A percentile compares a stretch with the other conserved stretches of the same genome.
Conservation (phyloP, 2,329 filamentous ascomycete species). For the Trichoderma atroviride region DNA sequence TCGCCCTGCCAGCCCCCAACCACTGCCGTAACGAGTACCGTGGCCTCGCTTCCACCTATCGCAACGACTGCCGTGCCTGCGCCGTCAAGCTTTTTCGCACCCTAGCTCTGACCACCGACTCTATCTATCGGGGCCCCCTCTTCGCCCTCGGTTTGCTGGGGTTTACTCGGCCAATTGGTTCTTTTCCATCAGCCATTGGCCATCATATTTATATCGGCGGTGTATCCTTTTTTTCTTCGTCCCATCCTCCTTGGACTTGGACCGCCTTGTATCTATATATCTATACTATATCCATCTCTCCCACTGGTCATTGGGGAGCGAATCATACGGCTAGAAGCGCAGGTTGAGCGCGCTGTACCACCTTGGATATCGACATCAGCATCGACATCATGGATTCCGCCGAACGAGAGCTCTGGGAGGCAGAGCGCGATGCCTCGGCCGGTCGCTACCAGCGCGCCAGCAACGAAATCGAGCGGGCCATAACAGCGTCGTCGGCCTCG, state of each 20-base stretch:
- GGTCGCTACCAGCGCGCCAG: conserved; percentile 46
- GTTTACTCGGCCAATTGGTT: neutral
- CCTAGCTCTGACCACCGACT: neutral
- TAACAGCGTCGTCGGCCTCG: conserved; percentile 54
- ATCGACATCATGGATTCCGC: conserved; percentile 45
- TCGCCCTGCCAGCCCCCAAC: neutral
- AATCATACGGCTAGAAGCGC: neutral
- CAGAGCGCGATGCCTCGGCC: conserved; percentile 58
- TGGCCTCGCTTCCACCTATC: conserved; percentile 7
- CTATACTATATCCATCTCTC: neutral
- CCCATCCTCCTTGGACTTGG: neutral
- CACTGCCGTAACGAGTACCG: neutral
- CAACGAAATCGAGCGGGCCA: conserved; percentile 63
- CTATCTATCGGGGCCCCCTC: neutral
- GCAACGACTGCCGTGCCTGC: conserved; percentile 17
- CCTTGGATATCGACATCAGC: conserved; percentile 29
- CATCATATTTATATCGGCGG: neutral
- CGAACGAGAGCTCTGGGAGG: conserved; percentile 56
- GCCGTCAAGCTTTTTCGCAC: neutral
- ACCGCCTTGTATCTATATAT: neutral
- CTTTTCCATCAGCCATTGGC: neutral
- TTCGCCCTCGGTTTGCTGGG: neutral
- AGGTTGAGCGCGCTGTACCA: neutral
- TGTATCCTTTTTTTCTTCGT: neutral
- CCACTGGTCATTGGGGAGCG: neutral